Conservation (phyloP, 2,329 filamentous ascomycete genomes). For the Alternaria sp. region DNA sequence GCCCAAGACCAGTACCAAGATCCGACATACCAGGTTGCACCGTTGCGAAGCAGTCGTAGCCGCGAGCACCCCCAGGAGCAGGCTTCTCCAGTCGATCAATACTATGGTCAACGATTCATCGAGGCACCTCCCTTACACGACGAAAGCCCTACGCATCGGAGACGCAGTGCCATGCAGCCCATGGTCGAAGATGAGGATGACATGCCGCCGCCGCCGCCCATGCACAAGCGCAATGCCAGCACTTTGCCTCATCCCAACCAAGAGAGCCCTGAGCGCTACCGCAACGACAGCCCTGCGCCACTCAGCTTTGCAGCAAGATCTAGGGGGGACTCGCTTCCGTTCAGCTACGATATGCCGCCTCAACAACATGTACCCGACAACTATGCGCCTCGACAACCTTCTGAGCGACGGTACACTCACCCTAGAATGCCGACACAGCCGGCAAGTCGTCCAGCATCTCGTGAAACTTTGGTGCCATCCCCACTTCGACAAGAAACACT, state of each 20-base stretch:
- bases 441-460: conserved; percentile 45
- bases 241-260: conserved; percentile 41
- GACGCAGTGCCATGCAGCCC: conserved; percentile 64
- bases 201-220: conserved; percentile 52
- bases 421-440: conserved; percentile 32
- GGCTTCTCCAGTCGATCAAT: conserved; percentile 42
- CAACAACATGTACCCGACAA: conserved; percentile 38
- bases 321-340: conserved; percentile 36
- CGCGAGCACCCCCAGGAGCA: conserved; percentile 37
- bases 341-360: conserved; percentile 36
- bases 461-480: conserved; percentile 46
- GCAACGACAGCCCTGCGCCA: conserved; percentile 44
- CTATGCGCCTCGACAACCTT: conserved; percentile 33
- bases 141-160: conserved; percentile 59
- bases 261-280: conserved; percentile 33
- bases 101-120: conserved; percentile 46
- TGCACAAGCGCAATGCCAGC: conserved; percentile 49
- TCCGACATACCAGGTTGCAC: conserved; percentile 46
- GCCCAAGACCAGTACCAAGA: conserved; percentile 40
- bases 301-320: conserved; percentile 43
- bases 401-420: conserved; percentile 49
- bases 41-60: conserved; percentile 43
- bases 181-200: conserved; percentile 71
- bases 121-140: conserved; percentile 35
- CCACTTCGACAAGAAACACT: conserved; percentile 23